Evolutionary conservation across 495 filamentous ascomycete species (phyloP).

Genomic region (Tirmania nivea): DNA sequence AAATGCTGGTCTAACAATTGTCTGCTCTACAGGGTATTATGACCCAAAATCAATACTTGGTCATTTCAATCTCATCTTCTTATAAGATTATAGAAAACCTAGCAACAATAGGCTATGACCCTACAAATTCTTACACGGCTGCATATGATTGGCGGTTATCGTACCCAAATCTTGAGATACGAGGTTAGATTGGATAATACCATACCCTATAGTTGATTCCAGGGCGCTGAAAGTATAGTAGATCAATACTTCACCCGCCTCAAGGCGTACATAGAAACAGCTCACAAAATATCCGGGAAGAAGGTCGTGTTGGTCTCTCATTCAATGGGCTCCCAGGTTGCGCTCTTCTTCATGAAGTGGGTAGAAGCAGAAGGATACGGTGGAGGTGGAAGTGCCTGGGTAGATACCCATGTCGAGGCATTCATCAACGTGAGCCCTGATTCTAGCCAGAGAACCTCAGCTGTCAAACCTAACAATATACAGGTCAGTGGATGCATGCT

Average conservation of each 20-base stretch:
- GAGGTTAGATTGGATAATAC: conserved; percentile 15
- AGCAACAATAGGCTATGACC: conserved; percentile 87
- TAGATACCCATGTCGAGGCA: conserved; percentile 68
- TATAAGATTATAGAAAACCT: conserved; percentile 70
- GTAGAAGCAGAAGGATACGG: conserved; percentile 63
- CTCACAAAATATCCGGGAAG: conserved; percentile 39
- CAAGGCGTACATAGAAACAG: conserved; percentile 74
- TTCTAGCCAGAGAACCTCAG: not conserved
- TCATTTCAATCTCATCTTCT: not conserved
- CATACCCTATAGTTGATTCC: not conserved
- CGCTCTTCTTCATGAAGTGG: conserved; percentile 97
- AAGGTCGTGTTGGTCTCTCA: conserved; percentile 82
- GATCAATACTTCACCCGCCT: conserved; percentile 86
- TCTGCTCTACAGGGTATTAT: too few species aligned
- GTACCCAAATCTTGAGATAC: conserved; percentile 64
- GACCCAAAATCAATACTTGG: too few species aligned
- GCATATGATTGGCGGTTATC: conserved; percentile 97
- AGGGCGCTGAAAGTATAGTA: not conserved
- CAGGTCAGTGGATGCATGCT: conserved; percentile 88
- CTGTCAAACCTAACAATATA: not conserved
- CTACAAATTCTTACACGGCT: conserved; percentile 83
- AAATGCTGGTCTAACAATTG: too few species aligned
- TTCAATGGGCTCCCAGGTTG: conserved; percentile 90
- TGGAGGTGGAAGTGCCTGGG: conserved; percentile 67
- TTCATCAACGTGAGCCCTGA: conserved; percentile 54